These are phyloP conservation scores for Debaryomyces maramus DNA, from an alignment of 805 yeast genomes.

Conservation along the genomic window DNA sequence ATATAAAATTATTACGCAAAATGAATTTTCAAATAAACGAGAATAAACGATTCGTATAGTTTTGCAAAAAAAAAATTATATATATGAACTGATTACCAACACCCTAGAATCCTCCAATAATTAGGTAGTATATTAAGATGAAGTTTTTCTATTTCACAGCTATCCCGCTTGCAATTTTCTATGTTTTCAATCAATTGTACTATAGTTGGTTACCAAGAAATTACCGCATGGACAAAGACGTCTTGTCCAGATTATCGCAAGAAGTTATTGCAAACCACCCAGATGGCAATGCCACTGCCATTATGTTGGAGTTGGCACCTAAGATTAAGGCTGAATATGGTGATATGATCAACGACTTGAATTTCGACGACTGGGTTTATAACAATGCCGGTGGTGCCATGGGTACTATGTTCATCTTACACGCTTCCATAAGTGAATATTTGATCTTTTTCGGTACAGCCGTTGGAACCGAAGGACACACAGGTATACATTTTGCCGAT, in stretches of 20 bases:
- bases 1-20: no score
- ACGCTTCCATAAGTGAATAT: conserved; percentile 92
- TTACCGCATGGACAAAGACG: conserved; percentile 69
- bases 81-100: no score
- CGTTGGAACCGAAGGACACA: conserved; percentile 93
- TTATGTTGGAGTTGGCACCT: conserved; percentile 62
- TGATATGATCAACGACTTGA: conserved; percentile 66
- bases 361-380: conserved; percentile 87
- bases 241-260: conserved; percentile 57
- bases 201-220: conserved; percentile 65
- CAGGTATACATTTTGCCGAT: conserved; percentile 95
- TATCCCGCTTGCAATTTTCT: conserved; percentile 23
- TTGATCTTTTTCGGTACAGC: conserved; percentile 92
- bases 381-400: conserved; percentile 99
- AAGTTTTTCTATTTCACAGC: conserved; percentile 24
- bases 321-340: conserved; percentile 68
- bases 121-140: no score
- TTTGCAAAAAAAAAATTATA: no score
- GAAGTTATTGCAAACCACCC: conserved; percentile 54
- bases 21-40: no score
- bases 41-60: no score
- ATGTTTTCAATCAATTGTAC: conserved; percentile 32
- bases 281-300: conserved; percentile 58
- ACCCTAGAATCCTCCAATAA: no score
- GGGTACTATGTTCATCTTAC: conserved; percentile 94